phyloP scores from a whole-genome alignment of 345 rosid genomes.

The Pistacia integerrima region DNA sequence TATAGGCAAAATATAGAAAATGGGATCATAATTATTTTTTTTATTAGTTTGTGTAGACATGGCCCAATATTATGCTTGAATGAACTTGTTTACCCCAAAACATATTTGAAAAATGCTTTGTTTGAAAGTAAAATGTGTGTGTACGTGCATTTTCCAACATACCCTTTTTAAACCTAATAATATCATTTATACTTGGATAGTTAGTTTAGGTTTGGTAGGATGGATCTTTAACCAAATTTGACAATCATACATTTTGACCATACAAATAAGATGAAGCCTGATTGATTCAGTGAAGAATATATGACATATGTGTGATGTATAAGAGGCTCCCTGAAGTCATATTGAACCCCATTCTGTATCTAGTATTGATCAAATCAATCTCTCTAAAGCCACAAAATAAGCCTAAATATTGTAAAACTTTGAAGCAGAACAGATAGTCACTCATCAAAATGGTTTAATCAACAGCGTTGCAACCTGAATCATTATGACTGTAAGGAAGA shows the following conservation, averaged over 20 bases:
- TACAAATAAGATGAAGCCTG: background rate
- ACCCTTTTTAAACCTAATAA: background rate
- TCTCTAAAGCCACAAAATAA: background rate
- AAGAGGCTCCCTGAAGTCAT: constrained; percentile 6
- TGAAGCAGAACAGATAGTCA: background rate
- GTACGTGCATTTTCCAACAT: background rate
- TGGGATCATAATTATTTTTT: background rate
- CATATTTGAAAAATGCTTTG: background rate
- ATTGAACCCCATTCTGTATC: background rate
- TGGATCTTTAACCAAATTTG: background rate
- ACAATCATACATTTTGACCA: background rate
- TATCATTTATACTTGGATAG: background rate
- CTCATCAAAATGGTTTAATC: background rate
- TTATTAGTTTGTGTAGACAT: background rate
- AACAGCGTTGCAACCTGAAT: background rate
- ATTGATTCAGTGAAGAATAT: constrained; percentile 3
- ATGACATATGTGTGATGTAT: background rate
- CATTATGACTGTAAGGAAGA: background rate
- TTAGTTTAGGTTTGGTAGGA: background rate
- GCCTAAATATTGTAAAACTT: background rate
- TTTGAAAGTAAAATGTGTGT: background rate
- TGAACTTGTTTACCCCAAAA: background rate
- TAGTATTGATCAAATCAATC: background rate
- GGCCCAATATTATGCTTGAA: background rate
- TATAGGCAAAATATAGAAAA: background rate